Conservation (phyloP, 495 filamentous ascomycete species). For the Barbatosphaeria neglecta region DNA sequence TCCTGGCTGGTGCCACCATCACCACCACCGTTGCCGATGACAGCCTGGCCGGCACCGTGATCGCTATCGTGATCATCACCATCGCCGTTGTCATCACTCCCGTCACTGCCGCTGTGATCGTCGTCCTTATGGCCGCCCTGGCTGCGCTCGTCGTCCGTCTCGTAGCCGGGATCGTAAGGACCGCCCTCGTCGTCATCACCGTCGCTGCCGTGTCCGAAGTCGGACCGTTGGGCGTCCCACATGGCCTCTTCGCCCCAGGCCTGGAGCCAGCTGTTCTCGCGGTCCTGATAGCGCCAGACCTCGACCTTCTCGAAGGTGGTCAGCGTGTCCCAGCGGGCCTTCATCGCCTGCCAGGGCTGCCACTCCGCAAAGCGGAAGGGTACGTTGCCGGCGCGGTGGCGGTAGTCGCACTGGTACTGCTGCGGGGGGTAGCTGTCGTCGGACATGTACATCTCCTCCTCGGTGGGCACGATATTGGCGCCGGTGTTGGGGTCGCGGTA, state of each 20-base stretch:
- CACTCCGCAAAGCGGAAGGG: slow-evolving; percentile 17
- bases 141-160: slow-evolving; percentile 1
- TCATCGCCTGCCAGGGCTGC: slow-evolving; percentile 21
- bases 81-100: neutral
- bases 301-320: slow-evolving; percentile 11
- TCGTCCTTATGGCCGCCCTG: too few species aligned
- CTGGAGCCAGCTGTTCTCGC: slow-evolving; percentile 2
- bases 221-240: neutral
- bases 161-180: neutral
- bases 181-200: neutral
- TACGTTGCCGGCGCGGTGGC: slow-evolving; percentile 18
- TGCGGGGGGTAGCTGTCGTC: slow-evolving; percentile 17
- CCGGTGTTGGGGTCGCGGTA: slow-evolving; percentile 35
- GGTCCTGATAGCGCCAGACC: slow-evolving; percentile 11
- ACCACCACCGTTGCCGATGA: neutral
- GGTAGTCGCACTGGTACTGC: slow-evolving; percentile 5
- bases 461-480: slow-evolving; percentile 19
- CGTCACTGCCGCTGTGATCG: neutral
- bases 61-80: neutral
- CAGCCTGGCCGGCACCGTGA: neutral
- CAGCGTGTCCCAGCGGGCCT: slow-evolving; percentile 18
- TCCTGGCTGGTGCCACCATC: neutral
- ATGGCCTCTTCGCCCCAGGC: neutral
- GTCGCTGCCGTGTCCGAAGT: neutral
- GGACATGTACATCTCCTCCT: slow-evolving; percentile 35